Base-by-base conservation (phyloP, 1,139 yeast genomes). In the Kodamaea fungicola region DNA sequence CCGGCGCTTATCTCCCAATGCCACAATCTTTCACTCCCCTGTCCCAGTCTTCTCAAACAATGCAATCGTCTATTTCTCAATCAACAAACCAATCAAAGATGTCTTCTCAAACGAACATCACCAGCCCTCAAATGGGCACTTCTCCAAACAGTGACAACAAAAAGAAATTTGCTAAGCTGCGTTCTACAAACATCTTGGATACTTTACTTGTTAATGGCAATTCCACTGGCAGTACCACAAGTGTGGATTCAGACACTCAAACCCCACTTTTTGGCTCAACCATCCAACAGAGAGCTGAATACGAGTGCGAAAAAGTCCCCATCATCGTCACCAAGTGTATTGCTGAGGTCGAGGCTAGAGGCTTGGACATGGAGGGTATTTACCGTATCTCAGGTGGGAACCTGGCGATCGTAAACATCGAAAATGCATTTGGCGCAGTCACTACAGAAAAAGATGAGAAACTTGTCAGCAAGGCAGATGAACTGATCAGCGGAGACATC, bases 381-480 rank as follows among this genome's bases (percentile, higher is more conserved):
- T 92, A 92, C 63, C 74, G 98, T 50, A 84, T 90, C 46, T 84
- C 95, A 16, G 98, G 97, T 2, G 89, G 92, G 6, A 78, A 84
- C 42, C 78, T 92, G 9, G 87, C 88, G 37, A 78, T 87, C 46
- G 81, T 76, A 40, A 66, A 74, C 22, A 66, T 76, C 38, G 82
- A 76, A 46, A 64, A 59, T 41, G 71, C 72, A 4, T 74, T 76
- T 55, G 37, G 37, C 4, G 66, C 69, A 6, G 52, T 46, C 21
- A 46, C 61, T 12, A 45, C 58, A 1, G 46, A 59, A 3, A 54
- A 50, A 32, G 74, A 67, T 42, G 71, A 63, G 4, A 65, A 59
- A 50, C 72, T 53, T 55, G 64, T 61, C 64, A 37, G 50, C 29
- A 55, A 62, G 54, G 44, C 71, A 50, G 70, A 73, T 16, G 76